Base-by-base conservation (phyloP, 495 filamentous ascomycete species). In the Margaritispora aquatica region DNA sequence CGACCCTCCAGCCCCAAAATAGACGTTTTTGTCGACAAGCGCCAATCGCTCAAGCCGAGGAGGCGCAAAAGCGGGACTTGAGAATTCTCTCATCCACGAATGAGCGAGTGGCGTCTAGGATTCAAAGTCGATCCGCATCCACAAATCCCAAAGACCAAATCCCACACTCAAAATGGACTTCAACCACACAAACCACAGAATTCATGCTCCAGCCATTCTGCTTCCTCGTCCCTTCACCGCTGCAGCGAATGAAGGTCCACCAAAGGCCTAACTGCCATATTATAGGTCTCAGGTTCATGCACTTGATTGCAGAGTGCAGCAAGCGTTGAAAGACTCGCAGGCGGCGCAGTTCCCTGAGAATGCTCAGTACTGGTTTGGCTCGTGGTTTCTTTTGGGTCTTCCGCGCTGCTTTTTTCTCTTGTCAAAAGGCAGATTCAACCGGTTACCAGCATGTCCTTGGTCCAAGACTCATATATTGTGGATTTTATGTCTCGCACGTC, bases 21-120 rank as follows among this genome's bases (percentile, higher is more conserved):
- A 63, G 64, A 58, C 55, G 22, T 52, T 51, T n/a, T n/a, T 41
- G 51, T 44, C 64, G 61, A 66, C 64, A 66, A 66, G 64, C 64
- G 64, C 64, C 56, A 49, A 44, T 60, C 54, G 31, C 58, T 61
- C 61, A 63, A 54, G 52, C 57, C 56, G 54, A 60, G 53, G 58
- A 58, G 49, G 49, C 58, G 11, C n/a, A 29, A 52, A 26, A 29
- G 15, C 10, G 48, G 21, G 38, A 5, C 38, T 17, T 8, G 11
- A 8, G 38, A 10, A 9, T 8, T 15, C 10, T 23, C 59, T 63
- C 63, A 55, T 58, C 64, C 61, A 63, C 64, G 61, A 67, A 67
- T 67, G 58, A 61, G 10, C 26, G 13, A 27, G 13, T 34, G 54
- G 60, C 64, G 64, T 58, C 64, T 66, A 66, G 8, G 20, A 21